Evolutionary conservation across 768 basidiomycete species (phyloP), one percentile per base, ranked within the genome.

Genomic region (Lactarius quietus): DNA sequence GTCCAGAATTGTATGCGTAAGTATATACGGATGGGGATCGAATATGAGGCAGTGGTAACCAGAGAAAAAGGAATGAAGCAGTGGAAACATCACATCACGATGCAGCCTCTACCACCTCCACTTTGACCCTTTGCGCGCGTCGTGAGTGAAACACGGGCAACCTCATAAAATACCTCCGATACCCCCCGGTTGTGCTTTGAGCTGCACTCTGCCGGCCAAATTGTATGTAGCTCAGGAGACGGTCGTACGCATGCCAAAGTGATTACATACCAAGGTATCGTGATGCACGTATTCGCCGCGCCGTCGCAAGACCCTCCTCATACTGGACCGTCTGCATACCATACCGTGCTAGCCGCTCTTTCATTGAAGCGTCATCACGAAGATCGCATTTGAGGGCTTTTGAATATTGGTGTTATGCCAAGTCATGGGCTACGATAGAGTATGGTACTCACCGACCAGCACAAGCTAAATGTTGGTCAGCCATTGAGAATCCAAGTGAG

Each of bases 141-240:
- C 67, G 83, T 86, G 63, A 95, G 76, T 31, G 92, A 91, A 14
- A 93, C 92, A 3, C 92, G 86, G 0, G 92, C 93, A 6, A 92
- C 91, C 74, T 98, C 96, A 69, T 91, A 84, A 72, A 98, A 95
- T 10, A 95, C 94, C 74, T 98, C 95, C 33, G 85, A 82, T 14
- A 98, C 95, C 5, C 96, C 96, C 56, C 96, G 86, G 70, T 97
- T 95, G 72, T 96, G 94, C 76, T 98, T 98, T 9, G 96, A 95
- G 68, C 94, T 96, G 74, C 96, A 98, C 81, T 98, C 95, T 97
- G 71, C 3, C 41, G 18, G 38, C 64, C 36, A 38, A 54, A 33
- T 51, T 48, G 18, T n/a, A 45, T 20, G 31, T 31, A 14, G 26
- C 39, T 61, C 45, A 66, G 67, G 18, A 51, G 33, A 29, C 26